Evolutionary conservation across 176 grass and related monocot genomes (phyloP).

Genomic region (Musa schizocarpa): DNA sequence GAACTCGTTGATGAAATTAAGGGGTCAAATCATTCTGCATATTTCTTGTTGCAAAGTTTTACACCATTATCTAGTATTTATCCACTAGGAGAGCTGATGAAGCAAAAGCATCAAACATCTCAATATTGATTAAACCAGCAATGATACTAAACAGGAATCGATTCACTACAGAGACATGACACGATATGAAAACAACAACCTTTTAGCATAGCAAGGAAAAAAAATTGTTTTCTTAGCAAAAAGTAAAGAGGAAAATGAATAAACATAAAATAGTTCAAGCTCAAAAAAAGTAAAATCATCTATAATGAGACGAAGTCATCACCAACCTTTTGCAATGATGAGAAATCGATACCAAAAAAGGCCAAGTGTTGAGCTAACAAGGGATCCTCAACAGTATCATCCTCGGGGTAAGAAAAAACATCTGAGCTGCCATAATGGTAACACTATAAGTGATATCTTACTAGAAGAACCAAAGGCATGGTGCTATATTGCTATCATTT

Average conservation of each 20-base stretch:
- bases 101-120: not conserved
- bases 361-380: slow-evolving; percentile 89
- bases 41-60: not conserved
- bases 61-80: not conserved
- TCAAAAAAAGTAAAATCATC: not conserved
- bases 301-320: not conserved
- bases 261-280: not conserved
- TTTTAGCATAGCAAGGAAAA: not conserved
- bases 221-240: not conserved
- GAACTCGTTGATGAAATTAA: not conserved
- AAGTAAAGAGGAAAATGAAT: not conserved
- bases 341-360: slow-evolving; percentile 96
- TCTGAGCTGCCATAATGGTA: slow-evolving; percentile 84
- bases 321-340: slow-evolving; percentile 93
- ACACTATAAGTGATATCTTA: slow-evolving; percentile 28
- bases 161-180: not conserved
- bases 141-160: not conserved
- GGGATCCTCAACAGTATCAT: slow-evolving; percentile 90
- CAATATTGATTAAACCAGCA: not conserved
- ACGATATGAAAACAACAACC: not conserved
- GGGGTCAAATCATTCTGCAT: not conserved
- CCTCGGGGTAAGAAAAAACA: slow-evolving; percentile 97
- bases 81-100: not conserved
- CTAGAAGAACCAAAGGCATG: not conserved
- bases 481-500: not conserved